Percentiles rank a stretch among this genome's conserved stretches.
phyloP scores from a whole-genome alignment of 73 alveolate species.

The Tetrahymena borealis region DNA sequence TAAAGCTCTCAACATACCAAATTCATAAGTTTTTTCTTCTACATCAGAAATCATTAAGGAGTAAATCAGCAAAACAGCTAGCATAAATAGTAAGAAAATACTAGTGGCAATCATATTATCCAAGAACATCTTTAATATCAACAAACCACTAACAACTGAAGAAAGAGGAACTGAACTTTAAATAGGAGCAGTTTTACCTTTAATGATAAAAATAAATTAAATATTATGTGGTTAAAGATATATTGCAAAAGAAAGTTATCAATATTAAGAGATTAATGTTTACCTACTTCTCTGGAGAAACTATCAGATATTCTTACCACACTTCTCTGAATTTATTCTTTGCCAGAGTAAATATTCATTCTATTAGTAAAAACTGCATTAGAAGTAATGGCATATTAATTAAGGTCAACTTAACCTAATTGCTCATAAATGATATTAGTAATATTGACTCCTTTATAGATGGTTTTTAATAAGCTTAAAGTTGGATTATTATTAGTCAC shows the following conservation, averaged over 20 bases:
- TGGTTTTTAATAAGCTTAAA: not conserved
- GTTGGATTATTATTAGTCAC: not conserved
- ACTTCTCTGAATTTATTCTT: not conserved
- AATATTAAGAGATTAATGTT: no score
- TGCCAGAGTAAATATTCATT: not conserved
- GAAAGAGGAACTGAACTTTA: conserved; percentile 14
- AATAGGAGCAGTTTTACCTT: conserved; percentile 10
- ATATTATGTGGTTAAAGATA: not conserved
- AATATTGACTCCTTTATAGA: not conserved
- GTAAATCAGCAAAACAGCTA: conserved; percentile 76
- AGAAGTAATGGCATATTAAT: conserved; percentile 7
- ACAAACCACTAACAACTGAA: conserved; percentile 1
- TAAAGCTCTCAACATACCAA: conserved; percentile 92
- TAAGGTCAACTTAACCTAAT: not conserved
- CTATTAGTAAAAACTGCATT: conserved; percentile 14
- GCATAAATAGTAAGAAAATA: conserved; percentile 69
- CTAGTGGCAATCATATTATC: conserved; percentile 66
- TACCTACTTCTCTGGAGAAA: not conserved
- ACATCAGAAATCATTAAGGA: conserved; percentile 87
- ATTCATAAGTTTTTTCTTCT: conserved; percentile 90
- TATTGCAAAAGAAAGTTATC: not conserved
- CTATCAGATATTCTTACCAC: conserved; percentile 4
- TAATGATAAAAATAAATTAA: not conserved
- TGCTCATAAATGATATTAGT: not conserved
- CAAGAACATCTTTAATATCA: conserved; percentile 50